These are phyloP conservation scores for Talaromyces trachyspermus DNA, from an alignment of 495 filamentous ascomycete species.

Conservation along the genomic window DNA sequence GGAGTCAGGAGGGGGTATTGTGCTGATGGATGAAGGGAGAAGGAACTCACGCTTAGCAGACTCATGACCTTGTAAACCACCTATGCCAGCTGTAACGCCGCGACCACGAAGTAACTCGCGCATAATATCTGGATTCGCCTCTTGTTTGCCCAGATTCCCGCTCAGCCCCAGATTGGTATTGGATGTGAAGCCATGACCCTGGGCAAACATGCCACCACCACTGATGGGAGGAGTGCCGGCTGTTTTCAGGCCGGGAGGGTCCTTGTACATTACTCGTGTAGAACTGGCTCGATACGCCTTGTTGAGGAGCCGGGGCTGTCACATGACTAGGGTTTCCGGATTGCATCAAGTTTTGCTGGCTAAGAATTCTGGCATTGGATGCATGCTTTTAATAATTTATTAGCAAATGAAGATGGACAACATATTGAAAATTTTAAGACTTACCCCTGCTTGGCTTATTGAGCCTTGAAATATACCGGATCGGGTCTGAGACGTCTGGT, in stretches of 20 bases:
- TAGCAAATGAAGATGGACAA: conserved; percentile 72
- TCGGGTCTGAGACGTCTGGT: conserved; percentile 34
- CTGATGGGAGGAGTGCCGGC: conserved; percentile 83
- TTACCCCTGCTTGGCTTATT: conserved; percentile 43
- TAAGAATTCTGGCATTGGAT: conserved; percentile 76
- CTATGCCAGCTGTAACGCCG: conserved; percentile 48
- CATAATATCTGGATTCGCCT: conserved; percentile 69
- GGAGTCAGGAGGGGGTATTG: conserved; percentile 79
- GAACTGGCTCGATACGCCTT: conserved; percentile 34
- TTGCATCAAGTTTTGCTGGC: conserved; percentile 89
- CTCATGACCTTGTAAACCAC: conserved; percentile 62
- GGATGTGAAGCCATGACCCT: conserved; percentile 66
- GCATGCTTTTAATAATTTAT: conserved; percentile 78
- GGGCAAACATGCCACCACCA: conserved; percentile 67
- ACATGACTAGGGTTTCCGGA: conserved; percentile 51
- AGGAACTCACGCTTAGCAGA: conserved; percentile 90
- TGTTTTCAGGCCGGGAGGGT: conserved; percentile 91
- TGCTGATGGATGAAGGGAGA: conserved; percentile 78
- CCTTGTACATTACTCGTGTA: conserved; percentile 66
- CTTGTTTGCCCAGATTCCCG: conserved; percentile 57
- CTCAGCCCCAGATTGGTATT: conserved; percentile 64
- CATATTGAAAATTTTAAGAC: conserved; percentile 70
- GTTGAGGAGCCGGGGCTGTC: conserved; percentile 48
- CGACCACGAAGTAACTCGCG: conserved; percentile 65
- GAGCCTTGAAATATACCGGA: conserved; percentile 55